A percentile compares a stretch with the other conserved stretches of the same genome.
Evolutionary conservation across 2,329 filamentous ascomycete species (phyloP).

Genomic region (Verticillium tricorpus): DNA sequence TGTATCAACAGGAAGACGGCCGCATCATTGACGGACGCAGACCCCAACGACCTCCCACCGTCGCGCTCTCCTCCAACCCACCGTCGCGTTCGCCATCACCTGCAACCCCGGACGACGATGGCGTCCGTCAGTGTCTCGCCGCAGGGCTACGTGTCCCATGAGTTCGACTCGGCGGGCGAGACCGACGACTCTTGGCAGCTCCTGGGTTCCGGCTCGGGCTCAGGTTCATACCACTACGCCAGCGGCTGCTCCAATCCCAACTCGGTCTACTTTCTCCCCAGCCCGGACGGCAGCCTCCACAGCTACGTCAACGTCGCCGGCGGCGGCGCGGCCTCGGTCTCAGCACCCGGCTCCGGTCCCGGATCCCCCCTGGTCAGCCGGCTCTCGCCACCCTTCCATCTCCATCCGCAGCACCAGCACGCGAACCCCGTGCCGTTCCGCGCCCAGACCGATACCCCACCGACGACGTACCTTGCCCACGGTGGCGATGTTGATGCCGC

Average conservation of each 20-base stretch:
- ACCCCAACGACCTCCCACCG: not conserved
- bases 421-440: constrained; percentile 21
- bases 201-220: constrained; percentile 20
- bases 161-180: constrained; percentile 33
- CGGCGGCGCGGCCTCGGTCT: constrained; percentile 17
- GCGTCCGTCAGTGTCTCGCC: constrained; percentile 27
- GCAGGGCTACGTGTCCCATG: constrained; percentile 30
- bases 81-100: not conserved
- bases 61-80: not conserved
- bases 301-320: constrained; percentile 45
- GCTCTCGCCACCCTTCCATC: constrained; percentile 21
- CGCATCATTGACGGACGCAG: not conserved
- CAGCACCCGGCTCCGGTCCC: not conserved
- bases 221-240: constrained; percentile 15
- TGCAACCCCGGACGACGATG: constrained; percentile 16
- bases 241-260: constrained; percentile 27
- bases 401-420: not conserved
- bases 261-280: constrained; percentile 41
- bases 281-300: constrained; percentile 46
- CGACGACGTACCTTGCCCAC: not conserved
- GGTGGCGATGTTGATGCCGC: not conserved
- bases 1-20: not conserved
- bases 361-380: constrained; percentile 31
- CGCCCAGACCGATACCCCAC: constrained; percentile 20
- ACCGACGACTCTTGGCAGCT: constrained; percentile 42